Evolutionary conservation across 2,329 filamentous ascomycete species (phyloP), one percentile per base, ranked within the genome.

Genomic region (Paecilomyces niveus): DNA sequence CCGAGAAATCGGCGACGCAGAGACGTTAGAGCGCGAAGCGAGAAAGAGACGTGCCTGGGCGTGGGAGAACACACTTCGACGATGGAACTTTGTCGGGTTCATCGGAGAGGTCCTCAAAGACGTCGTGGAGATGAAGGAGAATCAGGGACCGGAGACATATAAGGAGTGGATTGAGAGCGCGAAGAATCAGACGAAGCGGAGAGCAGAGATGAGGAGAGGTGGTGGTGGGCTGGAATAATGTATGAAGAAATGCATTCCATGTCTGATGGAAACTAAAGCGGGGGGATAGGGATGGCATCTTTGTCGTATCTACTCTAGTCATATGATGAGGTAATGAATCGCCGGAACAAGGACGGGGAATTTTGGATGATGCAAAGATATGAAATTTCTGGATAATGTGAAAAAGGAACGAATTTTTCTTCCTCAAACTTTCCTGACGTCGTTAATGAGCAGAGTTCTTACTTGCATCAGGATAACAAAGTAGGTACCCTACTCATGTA

Each of bases 31-130:
- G 64, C 81, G 87, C 57, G 92, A 97, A 81, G 85, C 93, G 78
- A 81, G 84, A 70, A 96, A 96, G 84, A 83, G 94, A 56, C 82
- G 82, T 59, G 89, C 87, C 63, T 99, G 94, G 94, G 83, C 86
- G 70, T 97, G 94, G 82, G 94, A 99, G 82, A 99, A 99, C 75
- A 89, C 92, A 10, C 80, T 99, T 68, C 80, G 94, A 61, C 81
- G 89, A 67, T 93, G 96, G 75, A 99, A 99, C 75, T 99, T 99
- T 78, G 90, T 99, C 0, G 93, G 92, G 0, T 97, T 99, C 68
- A 89, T 93, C 2, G 92, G 90, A 11, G 92, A 97, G 78, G 81
- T 97, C 61, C 78, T 96, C 66, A 95, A 94, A 80, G 89, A 86
- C 0, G 93, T 97, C 3, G 89, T 91, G n/a, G 81, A 77, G 63